Evolutionary conservation across 306 rosid species (phyloP).

Genomic region (Prunus davidiana): DNA sequence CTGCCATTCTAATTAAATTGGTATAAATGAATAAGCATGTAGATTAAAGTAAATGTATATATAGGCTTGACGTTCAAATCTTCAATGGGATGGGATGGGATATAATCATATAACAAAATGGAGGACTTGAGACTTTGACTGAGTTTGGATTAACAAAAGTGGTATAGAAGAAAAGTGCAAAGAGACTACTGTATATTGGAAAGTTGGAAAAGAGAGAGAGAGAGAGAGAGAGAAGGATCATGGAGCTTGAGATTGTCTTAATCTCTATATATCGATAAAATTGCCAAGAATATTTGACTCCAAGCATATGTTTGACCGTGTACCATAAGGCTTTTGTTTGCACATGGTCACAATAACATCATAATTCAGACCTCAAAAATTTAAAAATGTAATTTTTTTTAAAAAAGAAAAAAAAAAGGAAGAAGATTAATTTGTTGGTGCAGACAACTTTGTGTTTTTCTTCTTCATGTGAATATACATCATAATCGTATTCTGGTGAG

Average conservation of each 20-base stretch:
- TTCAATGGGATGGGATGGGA: not conserved
- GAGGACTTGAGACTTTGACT: not conserved
- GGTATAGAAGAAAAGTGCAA: not conserved
- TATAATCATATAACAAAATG: too few species aligned
- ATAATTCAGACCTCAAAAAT: not conserved
- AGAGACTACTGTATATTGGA: not conserved
- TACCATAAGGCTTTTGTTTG: not conserved
- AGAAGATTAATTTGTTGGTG: not conserved
- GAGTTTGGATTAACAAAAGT: not conserved
- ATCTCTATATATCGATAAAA: not conserved
- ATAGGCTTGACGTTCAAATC: not conserved
- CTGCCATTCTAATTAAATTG: constrained; percentile 45
- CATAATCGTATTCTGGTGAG: constrained; percentile 1
- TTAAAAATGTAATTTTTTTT: too few species aligned
- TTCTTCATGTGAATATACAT: constrained; percentile 1
- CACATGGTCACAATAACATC: not conserved
- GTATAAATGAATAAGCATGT: not conserved
- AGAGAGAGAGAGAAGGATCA: not conserved
- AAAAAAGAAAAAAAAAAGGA: too few species aligned
- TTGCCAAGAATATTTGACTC: not conserved
- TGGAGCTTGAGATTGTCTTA: not conserved
- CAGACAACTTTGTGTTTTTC: not conserved
- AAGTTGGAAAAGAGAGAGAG: not conserved
- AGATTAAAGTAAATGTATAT: not conserved
- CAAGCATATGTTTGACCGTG: constrained; percentile 14